These are phyloP conservation scores for Schizothecium vesticola DNA, from an alignment of 495 filamentous ascomycete species.

Conservation along the genomic window DNA sequence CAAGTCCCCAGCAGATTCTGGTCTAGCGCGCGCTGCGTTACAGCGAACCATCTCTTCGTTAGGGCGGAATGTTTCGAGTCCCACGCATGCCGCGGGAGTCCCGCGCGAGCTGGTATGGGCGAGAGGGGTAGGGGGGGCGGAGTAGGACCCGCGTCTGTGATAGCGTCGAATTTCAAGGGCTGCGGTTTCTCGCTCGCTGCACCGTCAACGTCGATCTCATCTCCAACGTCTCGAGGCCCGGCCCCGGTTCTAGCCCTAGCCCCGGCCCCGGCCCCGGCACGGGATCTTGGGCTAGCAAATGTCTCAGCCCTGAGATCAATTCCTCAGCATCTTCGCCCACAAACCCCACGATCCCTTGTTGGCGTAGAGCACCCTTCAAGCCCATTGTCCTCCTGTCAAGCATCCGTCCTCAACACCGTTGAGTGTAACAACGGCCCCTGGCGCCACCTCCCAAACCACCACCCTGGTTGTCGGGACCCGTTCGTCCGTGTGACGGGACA, in stretches of 20 bases:
- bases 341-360: background rate
- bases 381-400: background rate
- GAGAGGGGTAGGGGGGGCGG: background rate
- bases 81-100: background rate
- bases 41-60: background rate
- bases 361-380: background rate
- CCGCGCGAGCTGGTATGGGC: background rate
- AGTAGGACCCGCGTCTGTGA: background rate
- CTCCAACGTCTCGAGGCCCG: background rate
- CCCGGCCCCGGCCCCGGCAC: no score
- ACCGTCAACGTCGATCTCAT: background rate
- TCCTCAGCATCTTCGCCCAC: background rate
- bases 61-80: background rate
- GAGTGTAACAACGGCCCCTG: background rate
- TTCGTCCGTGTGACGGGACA: background rate
- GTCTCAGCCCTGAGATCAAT: no score
- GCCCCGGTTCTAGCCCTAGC: no score
- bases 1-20: background rate
- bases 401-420: background rate
- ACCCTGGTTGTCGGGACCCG: background rate
- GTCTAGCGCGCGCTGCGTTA: no score
- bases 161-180: background rate
- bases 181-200: background rate
- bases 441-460: background rate
- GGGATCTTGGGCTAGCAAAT: background rate